These are phyloP conservation scores for Zelopaecilomyces penicillatus DNA, from an alignment of 2,329 filamentous ascomycete species.

Conservation along the genomic window DNA sequence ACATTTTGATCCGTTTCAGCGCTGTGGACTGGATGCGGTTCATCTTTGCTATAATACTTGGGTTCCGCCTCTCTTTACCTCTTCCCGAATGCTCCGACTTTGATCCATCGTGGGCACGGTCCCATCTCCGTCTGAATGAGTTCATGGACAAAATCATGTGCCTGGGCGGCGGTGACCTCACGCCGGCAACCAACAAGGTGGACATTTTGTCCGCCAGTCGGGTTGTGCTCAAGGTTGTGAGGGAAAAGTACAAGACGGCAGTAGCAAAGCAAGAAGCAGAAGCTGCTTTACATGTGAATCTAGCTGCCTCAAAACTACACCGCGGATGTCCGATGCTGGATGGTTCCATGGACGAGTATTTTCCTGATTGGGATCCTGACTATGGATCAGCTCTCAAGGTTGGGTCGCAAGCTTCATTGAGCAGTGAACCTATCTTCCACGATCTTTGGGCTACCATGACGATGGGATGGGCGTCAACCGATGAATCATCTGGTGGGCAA, in stretches of 20 bases:
- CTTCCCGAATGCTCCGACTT: conserved; percentile 27
- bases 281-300: conserved; percentile 17
- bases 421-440: conserved; percentile 24
- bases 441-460: conserved; percentile 43
- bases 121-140: conserved; percentile 28
- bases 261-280: not conserved
- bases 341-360: conserved; percentile 37
- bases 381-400: conserved; percentile 13
- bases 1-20: conserved; percentile 28
- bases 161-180: conserved; percentile 12
- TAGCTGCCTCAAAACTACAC: conserved; percentile 11
- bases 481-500: too few species aligned
- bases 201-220: conserved; percentile 38
- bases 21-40: conserved; percentile 36
- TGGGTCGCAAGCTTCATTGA: conserved; percentile 7
- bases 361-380: conserved; percentile 36
- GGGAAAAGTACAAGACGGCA: conserved; percentile 35
- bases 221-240: conserved; percentile 38
- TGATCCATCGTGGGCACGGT: conserved; percentile 30
- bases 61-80: conserved; percentile 39
- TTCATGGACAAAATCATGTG: conserved; percentile 30
- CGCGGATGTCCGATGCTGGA: conserved; percentile 44
- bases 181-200: conserved; percentile 21
- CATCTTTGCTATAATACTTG: conserved; percentile 32
- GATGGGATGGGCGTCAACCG: conserved; percentile 29